Base-by-base conservation (phyloP, 2,329 filamentous ascomycete genomes). In the Pseudogymnoascus sp. region DNA sequence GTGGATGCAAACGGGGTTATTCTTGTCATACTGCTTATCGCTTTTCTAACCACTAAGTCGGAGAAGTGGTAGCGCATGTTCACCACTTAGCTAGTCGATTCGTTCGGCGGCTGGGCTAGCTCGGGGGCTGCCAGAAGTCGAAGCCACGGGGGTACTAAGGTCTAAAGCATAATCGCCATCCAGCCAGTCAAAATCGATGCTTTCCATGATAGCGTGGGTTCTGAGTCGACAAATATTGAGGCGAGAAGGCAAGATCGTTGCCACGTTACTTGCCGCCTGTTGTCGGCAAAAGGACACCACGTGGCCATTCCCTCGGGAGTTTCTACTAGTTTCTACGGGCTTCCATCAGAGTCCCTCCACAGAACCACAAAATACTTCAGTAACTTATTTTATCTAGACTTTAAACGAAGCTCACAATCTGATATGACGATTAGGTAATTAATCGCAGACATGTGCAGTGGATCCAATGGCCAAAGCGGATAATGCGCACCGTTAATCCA, bases 21-120 rank as follows among this genome's bases (percentile, higher is more conserved):
- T 63, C 64, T 64, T 65, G 17, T 67, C 59, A 65, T 67, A 66
- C 31, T 64, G 56, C 63, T 64, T 67, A n/a, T 63, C 63, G 44
- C 62, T 61, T 50, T 67, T 62, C 65, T 42, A 66, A 62, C 64
- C 46, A 66, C 60, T 63, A 7, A 65, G 63, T 65, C 62, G 63
- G 35, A 69, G 64, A 64, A 67, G 65, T 60, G 63, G 65, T 62
- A 66, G 63, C 11, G 59, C 40, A 62, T 53, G 46, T 64, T 64
- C 65, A 37, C 65, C 61, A 60, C 64, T 65, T 63, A 42, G 53
- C 42, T 65, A 42, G 38, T 65, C 61, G 59, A 60, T 61, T 65
- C 23, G 61, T 64, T 63, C 50, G 21, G 13, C 17, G 9, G 56
- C 29, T 60, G 9, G 31, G 62, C 53, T 31, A n/a, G 38, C 59